Evolutionary conservation across 208 protist species (phyloP).

Genomic region (Naegleria lovaniensis): DNA sequence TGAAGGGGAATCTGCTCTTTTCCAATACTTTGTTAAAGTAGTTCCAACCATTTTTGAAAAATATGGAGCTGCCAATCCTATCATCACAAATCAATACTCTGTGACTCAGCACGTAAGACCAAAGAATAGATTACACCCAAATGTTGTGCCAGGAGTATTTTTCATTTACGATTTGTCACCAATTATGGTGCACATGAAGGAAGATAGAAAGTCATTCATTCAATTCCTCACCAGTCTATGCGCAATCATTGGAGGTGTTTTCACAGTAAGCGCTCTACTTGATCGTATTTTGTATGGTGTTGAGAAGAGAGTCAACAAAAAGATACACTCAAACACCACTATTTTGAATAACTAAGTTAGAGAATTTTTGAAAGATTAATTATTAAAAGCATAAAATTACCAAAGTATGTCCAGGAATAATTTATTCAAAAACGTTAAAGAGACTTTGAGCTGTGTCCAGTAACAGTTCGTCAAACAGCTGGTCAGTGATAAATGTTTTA

Average conservation of each 20-base stretch:
- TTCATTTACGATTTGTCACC: slow-evolving; percentile 75
- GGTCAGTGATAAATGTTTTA: background rate
- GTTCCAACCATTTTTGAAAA: slow-evolving; percentile 67
- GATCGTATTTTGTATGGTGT: slow-evolving; percentile 39
- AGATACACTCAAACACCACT: background rate
- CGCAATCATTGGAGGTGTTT: slow-evolving; percentile 71
- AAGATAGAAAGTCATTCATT: slow-evolving; percentile 14
- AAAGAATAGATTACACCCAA: background rate
- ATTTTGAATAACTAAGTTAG: background rate
- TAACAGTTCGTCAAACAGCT: background rate
- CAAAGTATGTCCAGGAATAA: no score
- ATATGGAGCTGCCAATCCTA: background rate
- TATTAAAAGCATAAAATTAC: no score
- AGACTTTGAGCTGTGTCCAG: background rate
- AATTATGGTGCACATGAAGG: slow-evolving; percentile 57
- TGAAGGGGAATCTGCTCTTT: slow-evolving; percentile 57
- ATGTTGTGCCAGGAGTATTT: slow-evolving; percentile 64
- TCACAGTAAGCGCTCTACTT: slow-evolving; percentile 65
- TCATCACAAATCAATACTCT: slow-evolving; percentile 75
- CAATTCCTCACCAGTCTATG: slow-evolving; percentile 47
- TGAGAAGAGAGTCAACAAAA: background rate
- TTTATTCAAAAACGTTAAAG: background rate
- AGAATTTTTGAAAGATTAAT: no score
- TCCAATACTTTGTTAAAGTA: slow-evolving; percentile 75
- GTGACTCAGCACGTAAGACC: slow-evolving; percentile 69